phyloP scores from a whole-genome alignment of 2,329 filamentous ascomycete species.

The Ilyonectria mors-panacis region DNA sequence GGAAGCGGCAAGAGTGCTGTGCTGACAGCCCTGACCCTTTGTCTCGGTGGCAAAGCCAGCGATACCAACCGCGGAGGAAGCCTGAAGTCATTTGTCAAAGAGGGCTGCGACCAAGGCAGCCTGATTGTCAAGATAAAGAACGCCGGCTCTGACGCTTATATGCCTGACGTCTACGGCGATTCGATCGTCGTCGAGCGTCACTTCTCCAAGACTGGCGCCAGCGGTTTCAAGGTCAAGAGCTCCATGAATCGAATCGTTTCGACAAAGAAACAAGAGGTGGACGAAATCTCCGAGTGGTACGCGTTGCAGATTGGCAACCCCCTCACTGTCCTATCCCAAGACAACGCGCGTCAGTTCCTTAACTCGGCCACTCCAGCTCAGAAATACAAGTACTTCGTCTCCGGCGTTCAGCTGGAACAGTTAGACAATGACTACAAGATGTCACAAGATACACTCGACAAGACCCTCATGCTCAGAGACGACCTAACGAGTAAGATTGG shows the following conservation, averaged over 20 bases:
- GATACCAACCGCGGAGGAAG: slow-evolving; percentile 93
- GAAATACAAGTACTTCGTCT: slow-evolving; percentile 97
- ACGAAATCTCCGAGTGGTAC: slow-evolving; percentile 94
- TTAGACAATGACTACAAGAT: slow-evolving; percentile 92
- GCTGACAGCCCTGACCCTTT: slow-evolving; percentile 91
- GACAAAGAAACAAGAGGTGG: slow-evolving; percentile 87
- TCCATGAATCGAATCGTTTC: slow-evolving; percentile 79
- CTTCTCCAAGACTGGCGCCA: slow-evolving; percentile 81
- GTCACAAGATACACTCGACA: slow-evolving; percentile 83
- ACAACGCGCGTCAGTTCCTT: slow-evolving; percentile 93
- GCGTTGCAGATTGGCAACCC: slow-evolving; percentile 96
- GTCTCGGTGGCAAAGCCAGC: slow-evolving; percentile 94
- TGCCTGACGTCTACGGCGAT: slow-evolving; percentile 84
- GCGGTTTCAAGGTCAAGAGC: slow-evolving; percentile 90
- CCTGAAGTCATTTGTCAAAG: slow-evolving; percentile 91
- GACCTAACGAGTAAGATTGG: slow-evolving; percentile 54
- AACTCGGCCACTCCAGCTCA: slow-evolving; percentile 85
- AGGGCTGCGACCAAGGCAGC: slow-evolving; percentile 82
- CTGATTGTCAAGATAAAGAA: slow-evolving; percentile 94
- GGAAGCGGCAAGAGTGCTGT: slow-evolving; percentile 98
- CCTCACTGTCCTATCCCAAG: slow-evolving; percentile 94
- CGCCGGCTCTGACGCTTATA: slow-evolving; percentile 85
- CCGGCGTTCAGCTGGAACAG: slow-evolving; percentile 93
- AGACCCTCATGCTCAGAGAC: slow-evolving; percentile 61
- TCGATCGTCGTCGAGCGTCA: slow-evolving; percentile 92